Base-by-base conservation (phyloP, 1,139 yeast genomes). In the Zygosaccharomyces pseudobailii region DNA sequence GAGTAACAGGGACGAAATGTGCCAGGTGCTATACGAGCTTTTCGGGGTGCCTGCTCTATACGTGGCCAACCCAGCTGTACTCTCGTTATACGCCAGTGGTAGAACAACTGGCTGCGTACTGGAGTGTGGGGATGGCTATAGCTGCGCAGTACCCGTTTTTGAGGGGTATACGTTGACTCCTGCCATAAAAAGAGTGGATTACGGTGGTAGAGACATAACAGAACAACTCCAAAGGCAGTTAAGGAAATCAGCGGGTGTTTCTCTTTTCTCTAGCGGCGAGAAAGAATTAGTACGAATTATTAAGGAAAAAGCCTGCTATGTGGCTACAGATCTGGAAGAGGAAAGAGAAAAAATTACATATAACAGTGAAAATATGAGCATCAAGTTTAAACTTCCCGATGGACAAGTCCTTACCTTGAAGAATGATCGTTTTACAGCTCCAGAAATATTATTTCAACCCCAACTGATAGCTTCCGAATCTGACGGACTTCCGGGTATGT, bases 41-140 rank as follows among this genome's bases (percentile, higher is more conserved):
- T 87, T 88, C 68, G 82, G 82, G 57, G 79, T 86, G n/a, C 96
- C 96, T 1, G 90, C 96, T 6, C 61, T 88, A n/a, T 87, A 87
- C 62, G 71, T 88, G 17, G 79, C 89, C 3, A 76, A 87, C 40
- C 97, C 89, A 56, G 94, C 96, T 0, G 90, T 89, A 10, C 71
- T 90, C 45, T 79, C 96, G 2, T 70, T 90, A 31, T 90, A 90
- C 68, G 90, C 97, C 0, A 78, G 87, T 3, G 97, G 97, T 0
- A 71, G 89, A 55, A 90, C 97, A 3, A 89, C 96, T 0, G 97
- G 97, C 0, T 78, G 87, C 35, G 95, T 88, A 8, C 66, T 90
- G 10, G 97, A 90, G 63, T 79, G 86, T 34, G 97, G 97, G 3
- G 97, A 90, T 63, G 97, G 97, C 3, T 95, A 88, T 22, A 79